Base-by-base conservation (phyloP, 192 early-diverging fungal genomes). In the Chytriomyces sp. region DNA sequence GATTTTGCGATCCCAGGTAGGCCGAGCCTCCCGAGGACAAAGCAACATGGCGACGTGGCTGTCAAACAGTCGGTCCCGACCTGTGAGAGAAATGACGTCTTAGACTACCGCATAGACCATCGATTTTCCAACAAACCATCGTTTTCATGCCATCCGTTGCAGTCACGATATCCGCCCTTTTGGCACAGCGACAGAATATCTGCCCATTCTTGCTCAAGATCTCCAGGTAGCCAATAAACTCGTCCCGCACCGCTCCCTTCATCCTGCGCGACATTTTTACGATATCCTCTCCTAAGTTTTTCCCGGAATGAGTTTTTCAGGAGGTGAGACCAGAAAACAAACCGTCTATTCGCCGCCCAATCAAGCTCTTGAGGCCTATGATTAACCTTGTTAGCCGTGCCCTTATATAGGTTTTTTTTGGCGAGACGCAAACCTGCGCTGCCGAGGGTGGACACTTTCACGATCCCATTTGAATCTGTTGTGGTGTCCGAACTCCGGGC, bases 181-280 rank as follows among this genome's bases (percentile, higher is more conserved):
- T 57, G 14, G 22, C 68, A 44, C 68, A 70, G 36, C 59, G 57
- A 39, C 68, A 70, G 36, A 70, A 44, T 12, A 70, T 40, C 34
- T 70, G 68, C 4, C 39, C 54, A 30, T 70, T 70, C 56, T 32
- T 32, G 12, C 34, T 30, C 5, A 70, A 38, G 36, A 70, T 70
- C 39, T 70, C 68, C 8, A 70, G 10, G 38, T 70, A 70, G 19
- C 68, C 68, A 39, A 70, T 70, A 59, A 70, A 70, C 39, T 70
- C 68, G 10, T 57, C 57, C 6, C 68, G 49, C 12, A 36, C 25
- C 7, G 5, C n/a, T 8, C 68, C 68, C 39, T 70, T 70, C 68
- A 70, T 70, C 5, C 12, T 26, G 8, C 68, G 22, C 32, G 68
- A 59, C 68, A 70, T 70, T 59, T 31, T 19, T 14, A 70, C 68